Conservation (phyloP, 2,329 filamentous ascomycete genomes). For the Teratosphaeria pseudoeucalypti region DNA sequence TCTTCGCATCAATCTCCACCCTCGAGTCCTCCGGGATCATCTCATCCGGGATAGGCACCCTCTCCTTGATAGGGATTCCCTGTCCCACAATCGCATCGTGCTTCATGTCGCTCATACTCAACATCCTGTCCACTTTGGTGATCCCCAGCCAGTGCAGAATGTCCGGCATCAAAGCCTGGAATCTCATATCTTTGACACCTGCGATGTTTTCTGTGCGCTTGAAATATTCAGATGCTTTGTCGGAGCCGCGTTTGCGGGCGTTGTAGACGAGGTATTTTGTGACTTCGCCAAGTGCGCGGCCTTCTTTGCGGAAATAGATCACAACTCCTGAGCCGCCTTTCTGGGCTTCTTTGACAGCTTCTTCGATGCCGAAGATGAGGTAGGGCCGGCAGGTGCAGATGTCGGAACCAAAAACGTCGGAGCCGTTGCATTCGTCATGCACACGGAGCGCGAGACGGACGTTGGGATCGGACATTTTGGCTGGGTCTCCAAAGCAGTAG, state of each 20-base stretch:
- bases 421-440: slow-evolving; percentile 86
- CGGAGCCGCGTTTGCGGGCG: slow-evolving; percentile 66
- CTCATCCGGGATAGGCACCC: slow-evolving; percentile 83
- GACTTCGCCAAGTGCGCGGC: slow-evolving; percentile 85
- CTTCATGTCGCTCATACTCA: slow-evolving; percentile 98
- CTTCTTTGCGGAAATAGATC: slow-evolving; percentile 98
- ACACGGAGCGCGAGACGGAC: slow-evolving; percentile 73
- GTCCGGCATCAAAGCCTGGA: slow-evolving; percentile 88
- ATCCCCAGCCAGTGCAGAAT: slow-evolving; percentile 98
- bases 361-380: slow-evolving; percentile 91
- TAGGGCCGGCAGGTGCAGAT: slow-evolving; percentile 96
- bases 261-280: slow-evolving; percentile 82
- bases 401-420: slow-evolving; percentile 94
- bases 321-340: slow-evolving; percentile 88
- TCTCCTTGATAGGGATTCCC: slow-evolving; percentile 78
- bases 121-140: slow-evolving; percentile 95
- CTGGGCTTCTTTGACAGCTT: slow-evolving; percentile 94
- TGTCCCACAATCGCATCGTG: slow-evolving; percentile 79
- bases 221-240: slow-evolving; percentile 84
- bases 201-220: slow-evolving; percentile 96
- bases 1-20: slow-evolving; percentile 98
- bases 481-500: slow-evolving; percentile 92
- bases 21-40: slow-evolving; percentile 89
- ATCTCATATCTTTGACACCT: slow-evolving; percentile 91
- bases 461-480: slow-evolving; percentile 82